Evolutionary conservation across 1,284 basidiomycete species (phyloP).

Genomic region (Porogramme epimiltina): DNA sequence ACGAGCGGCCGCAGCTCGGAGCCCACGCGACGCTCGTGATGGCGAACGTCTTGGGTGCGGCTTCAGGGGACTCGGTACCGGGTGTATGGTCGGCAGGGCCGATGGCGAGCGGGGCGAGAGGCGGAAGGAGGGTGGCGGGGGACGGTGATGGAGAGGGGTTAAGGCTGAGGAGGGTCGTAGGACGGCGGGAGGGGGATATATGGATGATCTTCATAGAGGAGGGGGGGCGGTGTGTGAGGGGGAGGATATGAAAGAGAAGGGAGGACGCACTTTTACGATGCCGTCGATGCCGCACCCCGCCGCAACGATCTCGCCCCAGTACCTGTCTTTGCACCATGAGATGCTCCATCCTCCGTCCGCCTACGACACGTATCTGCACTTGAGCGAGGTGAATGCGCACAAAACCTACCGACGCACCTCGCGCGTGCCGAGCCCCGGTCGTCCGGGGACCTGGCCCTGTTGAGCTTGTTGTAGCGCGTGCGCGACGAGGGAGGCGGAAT

Average conservation of each 20-base stretch:
- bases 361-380: no score
- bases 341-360: constrained; percentile 91
- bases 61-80: constrained; percentile 29
- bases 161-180: constrained; percentile 34
- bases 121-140: constrained; percentile 24
- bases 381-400: neutral
- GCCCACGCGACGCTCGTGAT: constrained; percentile 89
- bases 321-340: constrained; percentile 92
- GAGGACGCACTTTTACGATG: constrained; percentile 65
- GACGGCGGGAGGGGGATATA: constrained; percentile 52
- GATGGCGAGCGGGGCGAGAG: constrained; percentile 17
- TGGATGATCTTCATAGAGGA: constrained; percentile 51
- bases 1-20: constrained; percentile 87
- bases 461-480: constrained; percentile 60
- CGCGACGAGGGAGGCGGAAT: constrained; percentile 58
- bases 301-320: constrained; percentile 90
- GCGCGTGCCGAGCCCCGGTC: constrained; percentile 60
- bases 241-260: neutral
- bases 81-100: neutral
- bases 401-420: constrained; percentile 39
- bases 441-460: constrained; percentile 39
- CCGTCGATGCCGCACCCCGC: constrained; percentile 74
- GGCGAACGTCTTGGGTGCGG: constrained; percentile 47
- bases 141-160: no score
- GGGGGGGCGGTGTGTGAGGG: constrained; percentile 1